A percentile compares a stretch with the other conserved stretches of the same genome.
These are phyloP conservation scores for Zygosaccharomyces gambellarensis DNA, from an alignment of 805 yeast species.

Conservation along the genomic window DNA sequence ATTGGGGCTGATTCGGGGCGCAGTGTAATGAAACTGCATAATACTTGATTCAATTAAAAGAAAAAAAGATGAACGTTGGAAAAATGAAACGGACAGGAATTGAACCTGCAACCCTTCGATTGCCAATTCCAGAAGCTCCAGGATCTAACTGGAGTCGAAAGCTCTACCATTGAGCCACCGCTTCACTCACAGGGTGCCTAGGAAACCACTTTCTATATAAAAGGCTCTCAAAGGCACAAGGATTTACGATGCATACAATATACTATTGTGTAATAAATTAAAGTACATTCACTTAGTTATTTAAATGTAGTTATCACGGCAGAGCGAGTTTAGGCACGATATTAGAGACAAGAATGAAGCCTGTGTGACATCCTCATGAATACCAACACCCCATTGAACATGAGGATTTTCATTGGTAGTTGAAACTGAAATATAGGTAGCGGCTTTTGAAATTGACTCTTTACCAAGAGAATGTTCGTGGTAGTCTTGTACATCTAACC, in stretches of 20 bases:
- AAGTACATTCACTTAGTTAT: no score
- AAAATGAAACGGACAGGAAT: conserved; percentile 58
- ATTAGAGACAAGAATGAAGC: conserved; percentile 71
- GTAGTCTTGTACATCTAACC: conserved; percentile 60
- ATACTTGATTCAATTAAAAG: no score
- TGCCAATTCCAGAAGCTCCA: conserved; percentile 30
- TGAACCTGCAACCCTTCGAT: conserved; percentile 66
- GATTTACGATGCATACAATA: no score
- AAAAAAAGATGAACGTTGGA: conserved; percentile 16
- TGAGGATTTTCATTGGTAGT: conserved; percentile 41
- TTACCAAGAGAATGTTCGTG: conserved; percentile 69
- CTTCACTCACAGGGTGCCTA: conserved; percentile 35
- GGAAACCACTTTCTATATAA: background rate
- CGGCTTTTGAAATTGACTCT: conserved; percentile 68
- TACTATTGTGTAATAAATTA: no score
- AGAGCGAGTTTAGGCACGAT: conserved; percentile 51
- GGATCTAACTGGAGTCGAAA: conserved; percentile 53
- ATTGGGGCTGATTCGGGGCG: no score
- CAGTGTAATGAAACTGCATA: no score
- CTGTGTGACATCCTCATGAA: conserved; percentile 82
- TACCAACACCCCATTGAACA: conserved; percentile 84
- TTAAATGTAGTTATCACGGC: background rate
- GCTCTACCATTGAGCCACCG: conserved; percentile 72
- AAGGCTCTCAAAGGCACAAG: background rate
- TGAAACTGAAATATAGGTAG: conserved; percentile 61